Evolutionary conservation across 805 yeast species (phyloP).

Genomic region (Cyberlindnera sargentensis): DNA sequence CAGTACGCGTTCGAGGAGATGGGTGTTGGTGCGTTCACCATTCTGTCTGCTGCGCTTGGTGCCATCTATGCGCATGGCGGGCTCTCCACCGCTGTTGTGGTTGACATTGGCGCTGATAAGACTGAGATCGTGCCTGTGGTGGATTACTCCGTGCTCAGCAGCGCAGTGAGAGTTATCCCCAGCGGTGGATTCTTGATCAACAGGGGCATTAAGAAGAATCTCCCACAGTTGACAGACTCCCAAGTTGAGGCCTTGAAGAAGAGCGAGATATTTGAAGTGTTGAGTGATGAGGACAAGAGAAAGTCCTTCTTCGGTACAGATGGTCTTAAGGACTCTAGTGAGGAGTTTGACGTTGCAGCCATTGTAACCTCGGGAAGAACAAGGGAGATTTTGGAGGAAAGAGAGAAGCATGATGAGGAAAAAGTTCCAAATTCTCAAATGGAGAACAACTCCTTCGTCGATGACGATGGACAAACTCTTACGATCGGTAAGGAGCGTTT

Average conservation of each 20-base stretch:
- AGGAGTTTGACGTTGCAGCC: constrained; percentile 84
- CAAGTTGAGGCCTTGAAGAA: constrained; percentile 73
- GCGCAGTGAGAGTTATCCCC: constrained; percentile 41
- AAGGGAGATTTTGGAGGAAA: constrained; percentile 59
- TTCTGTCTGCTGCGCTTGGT: constrained; percentile 62
- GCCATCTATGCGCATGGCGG: constrained; percentile 68
- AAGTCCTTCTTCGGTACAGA: constrained; percentile 56
- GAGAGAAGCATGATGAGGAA: constrained; percentile 42
- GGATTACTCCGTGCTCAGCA: constrained; percentile 57
- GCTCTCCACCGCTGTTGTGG: constrained; percentile 58
- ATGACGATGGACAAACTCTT: constrained; percentile 47
- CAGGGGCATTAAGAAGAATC: constrained; percentile 37
- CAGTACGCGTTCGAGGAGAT: constrained; percentile 69
- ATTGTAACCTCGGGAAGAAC: constrained; percentile 75
- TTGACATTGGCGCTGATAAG: constrained; percentile 73
- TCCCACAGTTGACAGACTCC: constrained; percentile 47
- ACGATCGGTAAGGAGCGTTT: constrained; percentile 86
- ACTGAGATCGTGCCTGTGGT: constrained; percentile 77
- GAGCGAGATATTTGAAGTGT: constrained; percentile 72
- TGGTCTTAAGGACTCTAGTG: constrained; percentile 44
- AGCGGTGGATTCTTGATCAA: constrained; percentile 67
- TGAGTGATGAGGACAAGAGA: constrained; percentile 58
- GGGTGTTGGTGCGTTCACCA: constrained; percentile 64
- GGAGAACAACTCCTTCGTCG: constrained; percentile 66
- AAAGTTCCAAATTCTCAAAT: constrained; percentile 53